Base-by-base conservation (phyloP, 352 stramenopile genomes). In the Globisporangium spiculum region DNA sequence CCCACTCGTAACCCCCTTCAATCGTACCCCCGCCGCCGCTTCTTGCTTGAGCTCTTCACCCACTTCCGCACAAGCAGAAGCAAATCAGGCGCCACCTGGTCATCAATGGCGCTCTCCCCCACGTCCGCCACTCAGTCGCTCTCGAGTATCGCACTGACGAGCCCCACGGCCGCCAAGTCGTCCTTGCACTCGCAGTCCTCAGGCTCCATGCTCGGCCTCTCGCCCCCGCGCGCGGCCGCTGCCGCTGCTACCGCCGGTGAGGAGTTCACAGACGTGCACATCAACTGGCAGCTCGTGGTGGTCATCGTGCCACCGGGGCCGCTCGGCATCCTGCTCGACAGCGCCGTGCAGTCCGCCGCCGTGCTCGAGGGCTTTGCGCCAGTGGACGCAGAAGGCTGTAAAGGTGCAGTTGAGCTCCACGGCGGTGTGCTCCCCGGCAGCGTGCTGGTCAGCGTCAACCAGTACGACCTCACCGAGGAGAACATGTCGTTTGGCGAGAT, bases 351-450 rank as follows among this genome's bases (percentile, higher is more conserved):
- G 4, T 55, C 75, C 38, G 75, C 75, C 3, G 75, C 82, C 16
- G n/a, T 91, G 61, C 81, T 94, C 48, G 83, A 91, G 24, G 80
- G 81, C 55, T 94, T 94, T 30, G 80, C 78, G 38, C 75, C 81
- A 8, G 67, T 89, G 8, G 65, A 73, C 3, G 67, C 71, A 30
- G 71, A 85, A 27, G 81, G 81, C 63, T 20, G 48, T n/a, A 58
- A 54, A 32, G 84, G 84, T 16, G 73, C 74, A 20, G 72, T 92
- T 10, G 81, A 94, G 69, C 32, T 59, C 1, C 77, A 78, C 61
- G 76, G 75, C 0, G 72, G 69, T 22, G 70, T 92, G 22, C 66
- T 67, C 30, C 60, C 68, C 1, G 84, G 83, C 20, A 84, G 73
- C 52, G 68, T 86, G 34, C 73, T 94, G 44, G 56, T 91, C 24